phyloP scores from a whole-genome alignment of 208 protist genomes.

The Sergeia podlipaevii region DNA sequence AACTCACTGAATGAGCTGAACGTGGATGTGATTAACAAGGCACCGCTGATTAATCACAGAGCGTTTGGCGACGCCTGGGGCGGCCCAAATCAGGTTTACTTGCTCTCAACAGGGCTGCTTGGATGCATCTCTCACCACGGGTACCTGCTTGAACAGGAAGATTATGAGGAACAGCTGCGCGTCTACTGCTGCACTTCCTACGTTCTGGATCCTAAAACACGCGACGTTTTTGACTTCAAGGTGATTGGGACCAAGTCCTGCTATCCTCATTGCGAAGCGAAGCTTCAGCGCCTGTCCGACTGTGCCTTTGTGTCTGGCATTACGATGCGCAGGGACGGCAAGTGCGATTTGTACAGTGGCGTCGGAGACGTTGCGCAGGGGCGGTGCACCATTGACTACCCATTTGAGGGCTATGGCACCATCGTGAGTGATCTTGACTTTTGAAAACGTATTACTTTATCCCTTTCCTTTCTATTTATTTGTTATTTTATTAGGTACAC shows the following conservation, averaged over 20 bases:
- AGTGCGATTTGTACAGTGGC: conserved; percentile 41
- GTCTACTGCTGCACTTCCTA: conserved; percentile 49
- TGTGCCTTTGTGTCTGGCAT: conserved; percentile 51
- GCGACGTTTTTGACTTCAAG: conserved; percentile 42
- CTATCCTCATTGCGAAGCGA: conserved; percentile 26
- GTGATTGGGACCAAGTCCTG: conserved; percentile 39
- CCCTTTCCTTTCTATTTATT: too few relatives aligned
- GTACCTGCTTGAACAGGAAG: conserved; percentile 30
- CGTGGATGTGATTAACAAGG: conserved; percentile 13
- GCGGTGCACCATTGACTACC: conserved; percentile 46
- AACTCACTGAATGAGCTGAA: conserved; percentile 9
- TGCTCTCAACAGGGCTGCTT: conserved; percentile 34
- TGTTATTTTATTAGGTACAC: too few relatives aligned
- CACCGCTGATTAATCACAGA: conserved; percentile 17
- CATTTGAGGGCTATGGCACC: conserved; percentile 45
- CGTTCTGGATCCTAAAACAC: conserved; percentile 35
- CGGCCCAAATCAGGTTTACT: conserved; percentile 41
- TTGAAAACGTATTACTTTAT: conserved; percentile 12
- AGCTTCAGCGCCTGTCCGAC: conserved; percentile 23
- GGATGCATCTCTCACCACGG: conserved; percentile 49
- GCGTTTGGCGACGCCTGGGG: conserved; percentile 43
- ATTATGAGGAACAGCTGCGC: conserved; percentile 31
- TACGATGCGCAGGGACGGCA: conserved; percentile 33
- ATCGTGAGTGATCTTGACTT: conserved; percentile 42
- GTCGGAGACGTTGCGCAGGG: conserved; percentile 31